Percentiles rank a stretch among this genome's conserved stretches.
Evolutionary conservation across 2,329 filamentous ascomycete genomes (phyloP).

Genomic region (Alternaria tenuissima): DNA sequence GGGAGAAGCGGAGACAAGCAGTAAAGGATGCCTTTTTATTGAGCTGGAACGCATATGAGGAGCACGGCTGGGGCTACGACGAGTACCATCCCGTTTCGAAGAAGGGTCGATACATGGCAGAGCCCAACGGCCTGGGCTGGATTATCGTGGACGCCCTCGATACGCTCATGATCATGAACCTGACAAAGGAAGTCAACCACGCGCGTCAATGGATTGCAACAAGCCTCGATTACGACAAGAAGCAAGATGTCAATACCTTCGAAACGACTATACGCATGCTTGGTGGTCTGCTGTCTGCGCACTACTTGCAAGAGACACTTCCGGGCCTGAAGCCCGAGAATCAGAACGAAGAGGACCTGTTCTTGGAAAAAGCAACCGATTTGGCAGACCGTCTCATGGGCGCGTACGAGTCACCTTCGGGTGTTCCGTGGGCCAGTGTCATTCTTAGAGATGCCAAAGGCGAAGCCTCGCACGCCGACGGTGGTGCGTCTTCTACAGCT

Average conservation of each 20-base stretch:
- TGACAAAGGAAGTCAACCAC: constrained; percentile 83
- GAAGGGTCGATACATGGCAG: constrained; percentile 81
- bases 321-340: constrained; percentile 80
- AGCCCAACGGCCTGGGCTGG: constrained; percentile 86
- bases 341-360: constrained; percentile 83
- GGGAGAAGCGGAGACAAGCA: constrained; percentile 77
- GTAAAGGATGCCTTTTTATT: constrained; percentile 90
- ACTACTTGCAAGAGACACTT: constrained; percentile 88
- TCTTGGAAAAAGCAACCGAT: constrained; percentile 94
- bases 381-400: constrained; percentile 85
- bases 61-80: constrained; percentile 93
- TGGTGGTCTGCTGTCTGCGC: constrained; percentile 88
- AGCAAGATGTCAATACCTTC: constrained; percentile 96
- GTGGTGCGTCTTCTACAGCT: constrained; percentile 89
- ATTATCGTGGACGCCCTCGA: constrained; percentile 97
- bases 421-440: constrained; percentile 88
- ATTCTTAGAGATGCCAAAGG: constrained; percentile 81
- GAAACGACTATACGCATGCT: constrained; percentile 99
- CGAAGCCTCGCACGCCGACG: constrained; percentile 81
- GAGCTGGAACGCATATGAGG: constrained; percentile 92
- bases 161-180: constrained; percentile 98
- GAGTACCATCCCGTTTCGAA: constrained; percentile 87
- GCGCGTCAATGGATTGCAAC: constrained; percentile 89
- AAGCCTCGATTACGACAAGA: constrained; percentile 83
- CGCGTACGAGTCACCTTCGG: constrained; percentile 86